phyloP scores from a whole-genome alignment of 2,329 filamentous ascomycete species.

The Scedosporium dehoogii region DNA sequence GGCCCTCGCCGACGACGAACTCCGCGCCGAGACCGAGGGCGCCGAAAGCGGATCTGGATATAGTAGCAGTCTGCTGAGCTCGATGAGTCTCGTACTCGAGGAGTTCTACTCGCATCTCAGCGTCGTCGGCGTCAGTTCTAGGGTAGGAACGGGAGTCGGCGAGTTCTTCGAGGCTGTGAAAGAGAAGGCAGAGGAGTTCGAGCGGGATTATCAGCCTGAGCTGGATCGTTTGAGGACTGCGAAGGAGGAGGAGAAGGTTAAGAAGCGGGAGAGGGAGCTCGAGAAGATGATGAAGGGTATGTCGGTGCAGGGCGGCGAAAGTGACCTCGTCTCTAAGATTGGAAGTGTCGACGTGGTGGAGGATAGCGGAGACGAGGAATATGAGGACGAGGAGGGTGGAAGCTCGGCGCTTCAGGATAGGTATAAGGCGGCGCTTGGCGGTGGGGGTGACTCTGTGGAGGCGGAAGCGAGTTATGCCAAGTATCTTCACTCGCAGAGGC shows the following conservation, averaged over 20 bases:
- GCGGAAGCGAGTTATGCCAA: conserved; percentile 54
- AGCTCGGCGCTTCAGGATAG: conserved; percentile 60
- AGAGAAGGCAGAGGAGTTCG: conserved; percentile 80
- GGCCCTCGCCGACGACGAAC: conserved; percentile 72
- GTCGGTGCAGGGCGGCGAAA: conserved; percentile 32
- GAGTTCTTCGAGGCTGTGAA: conserved; percentile 89
- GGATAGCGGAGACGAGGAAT: conserved; percentile 46
- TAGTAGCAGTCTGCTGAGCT: conserved; percentile 92
- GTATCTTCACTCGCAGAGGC: conserved; percentile 39
- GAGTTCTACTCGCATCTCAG: conserved; percentile 94
- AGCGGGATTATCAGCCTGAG: conserved; percentile 84
- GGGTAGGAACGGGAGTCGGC: conserved; percentile 83
- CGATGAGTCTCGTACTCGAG: conserved; percentile 94
- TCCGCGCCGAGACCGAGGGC: conserved; percentile 64
- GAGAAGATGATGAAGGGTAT: conserved; percentile 94
- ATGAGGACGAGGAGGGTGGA: conserved; percentile 47
- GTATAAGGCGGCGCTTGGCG: conserved; percentile 66
- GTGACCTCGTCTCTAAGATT: conserved; percentile 20
- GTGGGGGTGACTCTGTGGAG: conserved; percentile 40
- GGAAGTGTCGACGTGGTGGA: conserved; percentile 35
- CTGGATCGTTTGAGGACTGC: conserved; percentile 68
- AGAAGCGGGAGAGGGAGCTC: conserved; percentile 67
- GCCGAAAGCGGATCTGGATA: conserved; percentile 75
- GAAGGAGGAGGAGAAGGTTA: conserved; percentile 65
- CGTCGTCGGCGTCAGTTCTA: conserved; percentile 86